phyloP scores from a whole-genome alignment of 139 green algal species.

The Axilococcus clingmanii region DNA sequence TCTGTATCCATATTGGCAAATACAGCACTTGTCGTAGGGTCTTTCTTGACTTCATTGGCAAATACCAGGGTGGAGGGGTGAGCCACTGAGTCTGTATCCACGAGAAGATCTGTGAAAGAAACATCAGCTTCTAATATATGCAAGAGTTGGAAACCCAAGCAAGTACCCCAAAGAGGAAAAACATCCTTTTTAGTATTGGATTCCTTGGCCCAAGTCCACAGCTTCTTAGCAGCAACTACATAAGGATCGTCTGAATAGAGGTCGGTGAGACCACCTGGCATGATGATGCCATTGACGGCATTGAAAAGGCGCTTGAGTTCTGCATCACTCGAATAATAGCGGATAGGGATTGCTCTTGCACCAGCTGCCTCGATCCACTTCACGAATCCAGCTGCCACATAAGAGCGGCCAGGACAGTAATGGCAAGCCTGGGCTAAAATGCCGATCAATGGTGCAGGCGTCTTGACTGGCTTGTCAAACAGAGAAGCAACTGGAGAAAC shows the following conservation, averaged over 20 bases:
- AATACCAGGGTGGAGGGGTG: constrained; percentile 54
- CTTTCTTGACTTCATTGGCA: constrained; percentile 7
- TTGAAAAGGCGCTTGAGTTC: constrained; percentile 72
- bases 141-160: constrained; percentile 76
- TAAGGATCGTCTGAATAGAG: constrained; percentile 74
- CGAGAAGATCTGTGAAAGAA: constrained; percentile 59
- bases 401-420: constrained; percentile 52
- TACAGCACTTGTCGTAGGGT: too few relatives aligned
- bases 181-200: constrained; percentile 52
- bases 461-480: constrained; percentile 20
- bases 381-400: constrained; percentile 57
- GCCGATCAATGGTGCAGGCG: constrained; percentile 50
- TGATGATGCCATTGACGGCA: constrained; percentile 64
- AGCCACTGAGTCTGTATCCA: constrained; percentile 60
- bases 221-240: constrained; percentile 67
- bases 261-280: constrained; percentile 70
- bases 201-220: constrained; percentile 65
- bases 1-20: constrained; percentile 31
- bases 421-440: constrained; percentile 46
- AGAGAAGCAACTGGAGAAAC: too few relatives aligned
- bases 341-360: constrained; percentile 51
- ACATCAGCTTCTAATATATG: constrained; percentile 71
- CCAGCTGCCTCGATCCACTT: constrained; percentile 65
- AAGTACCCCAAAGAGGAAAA: constrained; percentile 66
- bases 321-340: constrained; percentile 45